Evolutionary conservation across 1,284 basidiomycete species (phyloP).

Genomic region (Ceratobasidium theobromae): DNA sequence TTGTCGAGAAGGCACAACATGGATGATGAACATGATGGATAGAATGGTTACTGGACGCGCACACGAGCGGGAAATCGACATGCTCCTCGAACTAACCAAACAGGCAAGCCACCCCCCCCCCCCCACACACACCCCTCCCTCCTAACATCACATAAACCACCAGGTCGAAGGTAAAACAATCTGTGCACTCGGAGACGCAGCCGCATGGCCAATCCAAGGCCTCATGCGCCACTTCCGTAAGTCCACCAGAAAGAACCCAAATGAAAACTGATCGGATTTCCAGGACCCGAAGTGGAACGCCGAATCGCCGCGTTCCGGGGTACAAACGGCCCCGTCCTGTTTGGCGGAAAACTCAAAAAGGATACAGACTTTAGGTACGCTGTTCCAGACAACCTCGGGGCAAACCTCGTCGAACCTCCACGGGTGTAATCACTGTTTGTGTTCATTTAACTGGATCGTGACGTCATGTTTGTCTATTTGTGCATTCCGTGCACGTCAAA

Average conservation of each 20-base stretch:
- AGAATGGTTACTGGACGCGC: slow-evolving; percentile 87
- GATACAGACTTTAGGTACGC: slow-evolving; percentile 75
- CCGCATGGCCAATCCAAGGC: slow-evolving; percentile 97
- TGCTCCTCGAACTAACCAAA: slow-evolving; percentile 85
- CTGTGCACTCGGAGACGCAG: slow-evolving; percentile 95
- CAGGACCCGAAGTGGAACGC: slow-evolving; percentile 80
- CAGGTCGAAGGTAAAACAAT: slow-evolving; percentile 96
- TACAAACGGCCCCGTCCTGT: slow-evolving; percentile 80
- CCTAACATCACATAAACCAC: slow-evolving; percentile 38
- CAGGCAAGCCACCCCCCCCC: neutral
- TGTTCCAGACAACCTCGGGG: slow-evolving; percentile 79
- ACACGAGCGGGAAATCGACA: slow-evolving; percentile 93
- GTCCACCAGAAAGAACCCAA: too few relatives aligned
- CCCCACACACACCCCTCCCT: neutral
- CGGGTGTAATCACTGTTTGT: neutral
- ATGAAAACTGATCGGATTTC: too few relatives aligned
- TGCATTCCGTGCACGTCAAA: too few relatives aligned
- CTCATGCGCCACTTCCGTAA: slow-evolving; percentile 92
- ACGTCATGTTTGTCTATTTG: too few relatives aligned
- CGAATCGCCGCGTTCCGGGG: slow-evolving; percentile 81
- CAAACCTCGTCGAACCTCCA: slow-evolving; percentile 45
- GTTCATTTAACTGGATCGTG: neutral
- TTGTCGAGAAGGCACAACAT: slow-evolving; percentile 93
- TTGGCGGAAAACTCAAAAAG: slow-evolving; percentile 79
- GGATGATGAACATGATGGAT: slow-evolving; percentile 99